Percentiles rank a stretch among this genome's conserved stretches.
phyloP scores from a whole-genome alignment of 495 filamentous ascomycete genomes.

The Glutinoglossum americanum region DNA sequence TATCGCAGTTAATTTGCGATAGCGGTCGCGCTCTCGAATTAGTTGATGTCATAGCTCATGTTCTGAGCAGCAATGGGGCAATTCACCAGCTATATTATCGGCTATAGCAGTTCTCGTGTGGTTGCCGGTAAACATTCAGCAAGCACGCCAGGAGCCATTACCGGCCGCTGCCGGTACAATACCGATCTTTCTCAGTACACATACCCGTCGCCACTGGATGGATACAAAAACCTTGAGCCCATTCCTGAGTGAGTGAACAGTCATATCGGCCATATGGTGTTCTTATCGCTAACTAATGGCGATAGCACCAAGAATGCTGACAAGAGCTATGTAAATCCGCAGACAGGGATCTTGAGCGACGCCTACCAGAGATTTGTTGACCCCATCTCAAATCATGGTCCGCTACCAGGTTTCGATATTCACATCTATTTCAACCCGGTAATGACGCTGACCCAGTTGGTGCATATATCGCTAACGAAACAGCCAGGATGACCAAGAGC shows the following conservation, averaged over 20 bases:
- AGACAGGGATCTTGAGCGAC: slow-evolving; percentile 31
- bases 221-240: slow-evolving; percentile 39
- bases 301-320: slow-evolving; percentile 25
- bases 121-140: too few relatives aligned
- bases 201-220: slow-evolving; percentile 45
- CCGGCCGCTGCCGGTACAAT: too few relatives aligned
- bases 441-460: not conserved
- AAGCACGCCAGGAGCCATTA: too few relatives aligned
- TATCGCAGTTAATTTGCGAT: too few relatives aligned
- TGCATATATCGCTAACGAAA: not conserved
- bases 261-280: too few relatives aligned
- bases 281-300: too few relatives aligned
- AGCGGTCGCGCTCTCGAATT: too few relatives aligned
- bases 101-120: too few relatives aligned
- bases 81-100: too few relatives aligned
- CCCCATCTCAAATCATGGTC: slow-evolving; percentile 34
- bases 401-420: slow-evolving; percentile 43
- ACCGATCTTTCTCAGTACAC: slow-evolving; percentile 12
- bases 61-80: too few relatives aligned
- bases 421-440: slow-evolving; percentile 61
- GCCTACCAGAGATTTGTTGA: slow-evolving; percentile 43
- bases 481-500: slow-evolving; percentile 31
- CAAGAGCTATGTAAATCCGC: slow-evolving; percentile 40
- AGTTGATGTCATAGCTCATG: too few relatives aligned
- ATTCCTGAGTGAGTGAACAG: slow-evolving; percentile 31